These are phyloP conservation scores for Cenococcum geophilum DNA, from an alignment of 495 filamentous ascomycete genomes.

Conservation along the genomic window DNA sequence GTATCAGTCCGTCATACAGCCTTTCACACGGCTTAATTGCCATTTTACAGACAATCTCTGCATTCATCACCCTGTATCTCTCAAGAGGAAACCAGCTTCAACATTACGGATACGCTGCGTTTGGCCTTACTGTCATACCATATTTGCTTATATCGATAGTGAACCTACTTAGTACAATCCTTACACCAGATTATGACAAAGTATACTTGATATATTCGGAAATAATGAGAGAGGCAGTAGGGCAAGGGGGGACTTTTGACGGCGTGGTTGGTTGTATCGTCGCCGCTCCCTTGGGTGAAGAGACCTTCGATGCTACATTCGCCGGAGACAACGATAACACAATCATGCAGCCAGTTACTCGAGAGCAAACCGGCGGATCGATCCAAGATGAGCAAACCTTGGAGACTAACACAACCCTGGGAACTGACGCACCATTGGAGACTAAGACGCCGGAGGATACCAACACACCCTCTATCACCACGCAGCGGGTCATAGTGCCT, in stretches of 20 bases:
- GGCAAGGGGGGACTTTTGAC: no score
- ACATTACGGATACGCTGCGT: slow-evolving; percentile 13
- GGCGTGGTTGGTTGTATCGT: no score
- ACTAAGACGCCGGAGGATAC: background rate
- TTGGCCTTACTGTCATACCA: slow-evolving; percentile 21
- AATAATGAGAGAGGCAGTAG: slow-evolving; percentile 15
- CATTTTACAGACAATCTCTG: slow-evolving; percentile 9
- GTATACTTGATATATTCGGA: slow-evolving; percentile 11
- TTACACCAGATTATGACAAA: slow-evolving; percentile 8
- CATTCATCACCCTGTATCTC: slow-evolving; percentile 12
- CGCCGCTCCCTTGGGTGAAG: no score
- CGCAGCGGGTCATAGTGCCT: background rate
- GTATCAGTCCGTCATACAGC: slow-evolving; percentile 7
- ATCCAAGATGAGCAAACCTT: background rate
- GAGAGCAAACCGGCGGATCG: background rate
- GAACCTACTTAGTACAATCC: slow-evolving; percentile 9
- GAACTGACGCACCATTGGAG: no score
- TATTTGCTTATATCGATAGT: slow-evolving; percentile 15
- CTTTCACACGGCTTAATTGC: slow-evolving; percentile 3
- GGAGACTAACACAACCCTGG: background rate
- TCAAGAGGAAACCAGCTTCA: slow-evolving; percentile 15
- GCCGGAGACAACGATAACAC: no score
- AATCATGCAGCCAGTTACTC: no score
- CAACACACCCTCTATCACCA: background rate
- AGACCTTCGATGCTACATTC: no score